Evolutionary conservation across 345 rosid genomes (phyloP), one percentile per base, ranked within the genome.

Genomic region (Brassica cretica): DNA sequence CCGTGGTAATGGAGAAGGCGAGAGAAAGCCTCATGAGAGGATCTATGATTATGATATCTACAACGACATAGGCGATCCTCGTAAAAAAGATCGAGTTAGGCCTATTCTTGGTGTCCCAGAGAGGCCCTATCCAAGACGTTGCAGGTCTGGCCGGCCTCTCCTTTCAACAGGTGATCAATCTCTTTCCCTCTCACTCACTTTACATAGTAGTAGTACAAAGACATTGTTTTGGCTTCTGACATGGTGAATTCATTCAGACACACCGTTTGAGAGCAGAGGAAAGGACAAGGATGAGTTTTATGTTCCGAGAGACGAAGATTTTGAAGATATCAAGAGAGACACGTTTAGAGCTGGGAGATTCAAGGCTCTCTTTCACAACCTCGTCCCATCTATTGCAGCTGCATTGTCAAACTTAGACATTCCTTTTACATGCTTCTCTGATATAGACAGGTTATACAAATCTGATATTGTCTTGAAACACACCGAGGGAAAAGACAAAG

Each of bases 251-350:
- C 25, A 32, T 53, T 53, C 69, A 92, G 99, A 91, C 78, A 88
- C 86, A 6, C 87, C 61, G 4, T 87, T 66, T 56, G 98, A 95
- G 85, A 89, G 88, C 79, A 85, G 96, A 85, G 86, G 91, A 2
- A 96, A 89, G 53, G 92, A 93, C 82, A 91, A 94, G 19, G 89
- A 86, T 65, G 93, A 94, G 4, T 91, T 93, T 4, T 95, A 92
- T 60, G 98, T 95, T 32, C 99, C 98, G 27, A 84, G 98, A 18
- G 98, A 92, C 37, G 99, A 95, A 84, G 88, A 87, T 39, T 95
- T 95, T 8, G 99, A 91, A 82, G 99, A 94, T 83, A 88, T 90
- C 77, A 94, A 94, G 78, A 90, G 89, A 84, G 82, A 87, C 27
- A 88, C 96, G 4, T 91, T 95, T 78, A 83, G 92, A 58, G 93